Evolutionary conservation across 768 basidiomycete species (phyloP), one percentile per base, ranked within the genome.

Genomic region (Hemileccinum impolitum): DNA sequence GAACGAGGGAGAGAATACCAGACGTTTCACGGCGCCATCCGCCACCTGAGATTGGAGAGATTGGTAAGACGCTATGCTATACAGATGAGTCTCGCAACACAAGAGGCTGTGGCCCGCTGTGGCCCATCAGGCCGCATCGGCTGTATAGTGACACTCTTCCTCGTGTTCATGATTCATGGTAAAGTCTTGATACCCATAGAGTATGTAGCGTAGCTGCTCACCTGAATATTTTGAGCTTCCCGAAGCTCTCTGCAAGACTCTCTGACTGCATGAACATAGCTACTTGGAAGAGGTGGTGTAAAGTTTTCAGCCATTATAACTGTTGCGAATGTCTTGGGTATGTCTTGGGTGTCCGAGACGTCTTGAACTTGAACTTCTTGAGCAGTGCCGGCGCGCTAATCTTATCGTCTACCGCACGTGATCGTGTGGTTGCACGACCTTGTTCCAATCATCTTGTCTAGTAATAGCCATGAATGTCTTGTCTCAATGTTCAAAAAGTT

Each of bases 1-100:
- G 62, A 91, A 88, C 1, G 82, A 75, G 10, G 81, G 73, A 6
- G 88, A 88, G 32, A 73, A 66, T 13, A 93, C 63, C 17, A 92
- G 71, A 13, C 81, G 75, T 54, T 76, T 71, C 55, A 93, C 81
- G 19, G 77, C 69, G 40, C 77, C 70, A 25, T 72, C 63, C 34
- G 73, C 63, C 48, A 93, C 82, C 87, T 90, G 56, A 8, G 30
- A 38, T 54, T 13, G 21, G 26, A n/a, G 39, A 44, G 14, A 36
- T 48, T 35, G 47, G 53, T 58, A 52, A 60, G 56, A 34, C 15
- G n/a, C 8, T 32, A 32, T 41, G 18, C 14, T 42, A 41, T 36
- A 30, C 10, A 39, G 37, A 26, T 12, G 10, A 9, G 4, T 32
- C 30, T 49, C 35, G 43, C 19, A 19, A 28, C 26, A 30, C 28